Conservation (phyloP, 2,329 filamentous ascomycete species). For the Stachybotrys elegans region DNA sequence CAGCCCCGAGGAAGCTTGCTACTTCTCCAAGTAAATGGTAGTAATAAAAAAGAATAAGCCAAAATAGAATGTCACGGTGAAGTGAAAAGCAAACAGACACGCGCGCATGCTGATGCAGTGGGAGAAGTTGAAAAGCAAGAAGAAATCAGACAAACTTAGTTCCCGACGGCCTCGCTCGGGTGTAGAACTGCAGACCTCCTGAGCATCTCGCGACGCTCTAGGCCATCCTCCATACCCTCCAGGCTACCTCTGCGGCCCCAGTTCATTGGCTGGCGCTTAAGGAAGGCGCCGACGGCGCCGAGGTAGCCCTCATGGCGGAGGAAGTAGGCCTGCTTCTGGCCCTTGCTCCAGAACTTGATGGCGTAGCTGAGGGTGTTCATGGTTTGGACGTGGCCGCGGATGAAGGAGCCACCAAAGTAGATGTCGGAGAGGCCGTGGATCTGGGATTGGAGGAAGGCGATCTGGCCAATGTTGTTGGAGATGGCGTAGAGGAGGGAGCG, state of each 20-base stretch:
- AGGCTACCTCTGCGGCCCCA: constrained; percentile 84
- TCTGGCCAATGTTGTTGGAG: constrained; percentile 97
- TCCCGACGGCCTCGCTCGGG: too few relatives aligned
- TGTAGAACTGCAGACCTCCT: neutral
- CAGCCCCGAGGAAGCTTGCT: too few relatives aligned
- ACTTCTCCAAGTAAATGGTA: too few relatives aligned
- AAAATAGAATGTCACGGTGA: too few relatives aligned
- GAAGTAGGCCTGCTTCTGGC: constrained; percentile 92
- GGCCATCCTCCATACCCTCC: constrained; percentile 41
- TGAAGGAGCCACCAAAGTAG: constrained; percentile 97
- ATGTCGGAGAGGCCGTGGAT: constrained; percentile 89
- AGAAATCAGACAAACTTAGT: too few relatives aligned
- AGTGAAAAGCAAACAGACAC: too few relatives aligned
- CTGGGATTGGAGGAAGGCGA: constrained; percentile 94
- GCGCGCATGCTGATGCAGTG: too few relatives aligned
- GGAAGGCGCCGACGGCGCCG: constrained; percentile 87
- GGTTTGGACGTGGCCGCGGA: constrained; percentile 91
- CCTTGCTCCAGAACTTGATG: constrained; percentile 96
- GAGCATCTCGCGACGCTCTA: constrained; percentile 14
- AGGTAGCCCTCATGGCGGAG: constrained; percentile 93
- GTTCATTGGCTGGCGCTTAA: constrained; percentile 84
- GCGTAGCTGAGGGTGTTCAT: constrained; percentile 97
- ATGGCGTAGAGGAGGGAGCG: constrained; percentile 90
- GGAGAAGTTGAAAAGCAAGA: too few relatives aligned
- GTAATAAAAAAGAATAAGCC: too few relatives aligned